Evolutionary conservation across 2,329 filamentous ascomycete species (phyloP), one percentile per base, ranked within the genome.

Genomic region (Teratosphaeria viscida): DNA sequence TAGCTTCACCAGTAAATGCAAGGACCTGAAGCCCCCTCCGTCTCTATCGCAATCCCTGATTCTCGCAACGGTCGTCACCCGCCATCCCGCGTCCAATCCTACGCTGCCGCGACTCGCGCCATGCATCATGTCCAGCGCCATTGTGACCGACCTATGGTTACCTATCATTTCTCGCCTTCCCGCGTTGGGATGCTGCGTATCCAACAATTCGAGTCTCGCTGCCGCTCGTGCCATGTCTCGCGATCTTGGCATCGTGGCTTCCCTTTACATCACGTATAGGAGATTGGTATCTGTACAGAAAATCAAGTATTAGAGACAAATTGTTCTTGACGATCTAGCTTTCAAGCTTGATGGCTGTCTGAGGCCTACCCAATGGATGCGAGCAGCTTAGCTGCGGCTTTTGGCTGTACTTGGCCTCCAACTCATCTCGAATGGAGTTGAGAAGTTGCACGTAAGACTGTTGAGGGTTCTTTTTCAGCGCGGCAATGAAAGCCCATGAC

Each of bases 321-420:
- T 3, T 10, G 1, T 56, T 37, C 26, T 56, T 11, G 16, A 26
- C 2, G 19, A 35, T n/a, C 29, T 56, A 56, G 10, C 11, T 43
- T 35, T 12, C 53, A 55, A 53, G 39, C 34, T 58, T 43, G 27
- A 60, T 55, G 34, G 56, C 54, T 58, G 54, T 59, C 32, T 61
- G 54, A 32, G 55, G 77, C 86, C 77, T 85, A 96, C 92, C 91
- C 70, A 99, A 79, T 39, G 94, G 94, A 76, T 99, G 94, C 74
- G 91, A 96, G 78, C 90, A 92, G 71, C 92, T 96, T 65, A 99
- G 79, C 79, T 99, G 94, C 57, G 94, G 94, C 78, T 96, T 96
- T 77, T 99, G 94, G 8, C 83, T 82, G 74, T 99, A 99, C 74
- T 95, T 94, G 47, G 84, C 84, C 65, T 88, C 79, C 61, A 99